A percentile compares a stretch with the other conserved stretches of the same genome.
Conservation (phyloP, 257 asterid species). For the Eustoma russellianum region DNA sequence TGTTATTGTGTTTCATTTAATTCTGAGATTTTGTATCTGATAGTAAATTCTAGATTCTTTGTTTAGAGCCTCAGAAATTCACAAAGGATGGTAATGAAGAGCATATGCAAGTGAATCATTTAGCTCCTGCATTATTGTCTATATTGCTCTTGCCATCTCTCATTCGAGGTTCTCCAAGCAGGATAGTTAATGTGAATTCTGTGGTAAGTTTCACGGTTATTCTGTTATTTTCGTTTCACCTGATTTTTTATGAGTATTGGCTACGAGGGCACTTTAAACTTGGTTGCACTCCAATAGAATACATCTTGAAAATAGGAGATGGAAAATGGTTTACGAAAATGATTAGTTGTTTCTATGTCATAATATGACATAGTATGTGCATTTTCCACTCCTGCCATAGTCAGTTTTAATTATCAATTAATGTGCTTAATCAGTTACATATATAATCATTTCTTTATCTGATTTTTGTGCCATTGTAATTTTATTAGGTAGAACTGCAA, state of each 20-base stretch:
- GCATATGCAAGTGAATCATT: slow-evolving; percentile 97
- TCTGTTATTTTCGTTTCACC: neutral
- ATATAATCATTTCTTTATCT: too few species aligned
- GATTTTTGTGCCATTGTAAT: too few species aligned
- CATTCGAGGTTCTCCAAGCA: slow-evolving; percentile 90
- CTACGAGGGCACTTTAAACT: too few species aligned
- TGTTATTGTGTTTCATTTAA: neutral
- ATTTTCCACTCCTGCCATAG: too few species aligned
- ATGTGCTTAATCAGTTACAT: too few species aligned
- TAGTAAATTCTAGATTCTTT: slow-evolving; percentile 3
- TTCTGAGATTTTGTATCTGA: slow-evolving; percentile 9
- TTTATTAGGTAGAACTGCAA: too few species aligned
- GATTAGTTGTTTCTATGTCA: too few species aligned
- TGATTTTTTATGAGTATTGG: neutral
- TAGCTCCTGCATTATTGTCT: slow-evolving; percentile 94
- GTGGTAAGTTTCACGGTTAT: slow-evolving; percentile 42
- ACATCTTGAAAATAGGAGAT: too few species aligned
- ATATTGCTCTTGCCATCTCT: slow-evolving; percentile 85
- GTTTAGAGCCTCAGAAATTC: slow-evolving; percentile 77
- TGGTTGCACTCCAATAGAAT: too few species aligned
- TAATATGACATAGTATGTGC: too few species aligned
- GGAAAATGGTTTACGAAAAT: too few species aligned
- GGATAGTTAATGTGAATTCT: slow-evolving; percentile 82
- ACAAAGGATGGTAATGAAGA: slow-evolving; percentile 83
- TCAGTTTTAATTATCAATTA: too few species aligned